Evolutionary conservation across 345 rosid species (phyloP).

Genomic region (Eutrema yunnanense): DNA sequence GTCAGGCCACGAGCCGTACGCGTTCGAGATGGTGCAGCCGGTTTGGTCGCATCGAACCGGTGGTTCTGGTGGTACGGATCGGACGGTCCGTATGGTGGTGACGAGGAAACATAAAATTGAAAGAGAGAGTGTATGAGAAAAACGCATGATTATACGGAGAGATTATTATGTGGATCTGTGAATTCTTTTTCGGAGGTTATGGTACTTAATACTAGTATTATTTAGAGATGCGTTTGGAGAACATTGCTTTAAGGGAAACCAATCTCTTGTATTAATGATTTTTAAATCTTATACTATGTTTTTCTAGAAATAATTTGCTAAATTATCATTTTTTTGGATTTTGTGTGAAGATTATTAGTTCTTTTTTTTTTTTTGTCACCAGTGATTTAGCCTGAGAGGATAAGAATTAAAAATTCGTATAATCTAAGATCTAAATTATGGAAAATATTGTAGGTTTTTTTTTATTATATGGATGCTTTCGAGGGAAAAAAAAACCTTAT

Average conservation of each 20-base stretch:
- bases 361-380: not conserved
- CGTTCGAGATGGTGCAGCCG: slow-evolving; percentile 56
- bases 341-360: not conserved
- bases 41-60: slow-evolving; percentile 49
- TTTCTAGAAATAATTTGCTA: too few relatives aligned
- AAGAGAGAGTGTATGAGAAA: not conserved
- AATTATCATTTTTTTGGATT: too few relatives aligned
- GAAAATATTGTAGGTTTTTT: not conserved
- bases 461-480: too few relatives aligned
- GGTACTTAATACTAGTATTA: not conserved
- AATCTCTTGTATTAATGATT: too few relatives aligned
- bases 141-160: slow-evolving; percentile 12
- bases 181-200: not conserved
- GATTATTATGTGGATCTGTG: not conserved
- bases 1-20: slow-evolving; percentile 82
- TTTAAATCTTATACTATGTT: not conserved
- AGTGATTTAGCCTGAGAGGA: not conserved
- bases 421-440: not conserved
- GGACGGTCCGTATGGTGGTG: slow-evolving; percentile 5
- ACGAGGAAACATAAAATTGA: slow-evolving; percentile 1
- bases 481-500: too few relatives aligned
- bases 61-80: slow-evolving; percentile 50
- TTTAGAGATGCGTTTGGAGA: not conserved
- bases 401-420: not conserved
- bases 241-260: slow-evolving; percentile 13